Evolutionary conservation across 148 eudicot species (phyloP).

Genomic region (Salicornia ramosissima): DNA sequence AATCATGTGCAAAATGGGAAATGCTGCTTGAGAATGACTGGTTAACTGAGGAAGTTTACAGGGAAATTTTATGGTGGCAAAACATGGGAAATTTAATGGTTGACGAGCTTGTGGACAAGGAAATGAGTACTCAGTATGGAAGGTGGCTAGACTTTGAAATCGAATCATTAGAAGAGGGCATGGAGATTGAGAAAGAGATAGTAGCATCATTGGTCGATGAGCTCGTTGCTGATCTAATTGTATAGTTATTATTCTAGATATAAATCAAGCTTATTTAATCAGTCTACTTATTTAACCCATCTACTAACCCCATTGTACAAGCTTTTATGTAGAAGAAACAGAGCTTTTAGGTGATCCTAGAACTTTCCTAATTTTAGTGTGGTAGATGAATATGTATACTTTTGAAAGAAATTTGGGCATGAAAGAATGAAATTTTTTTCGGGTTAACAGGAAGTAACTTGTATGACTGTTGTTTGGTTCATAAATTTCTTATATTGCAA

Average conservation of each 20-base stretch:
- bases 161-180: slow-evolving; percentile 74
- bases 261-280: slow-evolving; percentile 12
- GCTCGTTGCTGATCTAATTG: slow-evolving; percentile 54
- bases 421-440: slow-evolving; percentile 7
- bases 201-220: slow-evolving; percentile 63
- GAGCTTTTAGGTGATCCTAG: not conserved
- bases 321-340: slow-evolving; percentile 7
- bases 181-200: slow-evolving; percentile 51
- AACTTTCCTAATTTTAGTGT: slow-evolving; percentile 16
- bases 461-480: not conserved
- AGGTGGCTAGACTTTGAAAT: slow-evolving; percentile 75
- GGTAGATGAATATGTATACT: slow-evolving; percentile 20
- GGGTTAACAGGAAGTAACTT: not conserved
- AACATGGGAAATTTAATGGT: slow-evolving; percentile 59
- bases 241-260: slow-evolving; percentile 27
- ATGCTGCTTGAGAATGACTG: slow-evolving; percentile 35
- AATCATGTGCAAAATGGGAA: slow-evolving; percentile 49
- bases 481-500: too few species aligned
- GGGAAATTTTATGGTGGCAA: slow-evolving; percentile 52
- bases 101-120: slow-evolving; percentile 80
- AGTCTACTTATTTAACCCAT: slow-evolving; percentile 21
- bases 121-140: slow-evolving; percentile 68
- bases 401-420: slow-evolving; percentile 11
- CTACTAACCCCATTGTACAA: slow-evolving; percentile 26
- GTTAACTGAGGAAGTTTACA: slow-evolving; percentile 64